Conservation (phyloP, 192 early-diverging fungal species). For the Coemansia sp. region DNA sequence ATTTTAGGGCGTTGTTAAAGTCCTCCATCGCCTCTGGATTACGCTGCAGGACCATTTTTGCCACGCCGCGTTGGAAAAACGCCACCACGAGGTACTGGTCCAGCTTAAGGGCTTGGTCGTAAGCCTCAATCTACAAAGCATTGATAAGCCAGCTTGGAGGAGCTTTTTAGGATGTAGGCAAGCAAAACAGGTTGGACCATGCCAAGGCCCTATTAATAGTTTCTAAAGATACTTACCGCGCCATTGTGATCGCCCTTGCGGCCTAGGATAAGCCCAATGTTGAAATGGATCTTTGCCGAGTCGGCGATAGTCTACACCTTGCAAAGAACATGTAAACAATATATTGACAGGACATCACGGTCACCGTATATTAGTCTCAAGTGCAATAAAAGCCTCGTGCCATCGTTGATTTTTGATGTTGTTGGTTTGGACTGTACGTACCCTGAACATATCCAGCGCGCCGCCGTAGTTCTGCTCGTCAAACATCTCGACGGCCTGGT, state of each 20-base stretch:
- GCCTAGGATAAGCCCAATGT: conserved; percentile 83
- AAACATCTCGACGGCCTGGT: conserved; percentile 71
- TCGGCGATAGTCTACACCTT: conserved; percentile 68
- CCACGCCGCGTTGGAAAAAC: conserved; percentile 90
- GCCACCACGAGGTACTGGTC: conserved; percentile 91
- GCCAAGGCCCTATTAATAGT: conserved; percentile 19
- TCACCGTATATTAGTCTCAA: not conserved
- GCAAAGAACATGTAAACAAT: not conserved
- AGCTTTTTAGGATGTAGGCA: not conserved
- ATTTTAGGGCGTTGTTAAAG: conserved; percentile 81
- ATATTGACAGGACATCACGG: not conserved
- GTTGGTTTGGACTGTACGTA: conserved; percentile 41
- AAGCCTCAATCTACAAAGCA: conserved; percentile 68
- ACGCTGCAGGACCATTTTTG: conserved; percentile 71
- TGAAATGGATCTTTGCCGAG: conserved; percentile 94
- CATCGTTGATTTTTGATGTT: not conserved
- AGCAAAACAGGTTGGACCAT: not conserved
- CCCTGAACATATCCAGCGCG: conserved; percentile 70
- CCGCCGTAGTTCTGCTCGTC: conserved; percentile 70
- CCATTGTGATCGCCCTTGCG: conserved; percentile 71
- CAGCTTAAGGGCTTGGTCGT: conserved; percentile 70
- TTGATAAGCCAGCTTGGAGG: conserved; percentile 11
- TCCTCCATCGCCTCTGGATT: conserved; percentile 72
- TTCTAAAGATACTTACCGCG: conserved; percentile 70
- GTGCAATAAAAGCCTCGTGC: not conserved